Conservation (phyloP, 331 rosid species). For the Pyracantha coccinea region DNA sequence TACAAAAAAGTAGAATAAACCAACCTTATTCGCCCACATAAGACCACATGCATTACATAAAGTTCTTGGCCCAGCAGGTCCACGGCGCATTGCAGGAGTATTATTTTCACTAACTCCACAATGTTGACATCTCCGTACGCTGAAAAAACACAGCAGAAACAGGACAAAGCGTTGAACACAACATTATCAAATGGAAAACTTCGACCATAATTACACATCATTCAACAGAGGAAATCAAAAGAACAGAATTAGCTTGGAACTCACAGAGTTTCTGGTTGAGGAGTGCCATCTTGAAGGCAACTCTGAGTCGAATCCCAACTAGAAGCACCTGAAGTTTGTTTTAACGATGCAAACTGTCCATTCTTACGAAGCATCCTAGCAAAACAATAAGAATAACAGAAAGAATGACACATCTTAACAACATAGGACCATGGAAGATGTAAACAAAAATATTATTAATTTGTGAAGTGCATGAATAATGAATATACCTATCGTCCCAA, state of each 20-base stretch:
- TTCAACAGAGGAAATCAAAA: too few species aligned
- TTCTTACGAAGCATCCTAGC: conserved; percentile 93
- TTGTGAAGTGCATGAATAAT: neutral
- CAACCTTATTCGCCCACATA: conserved; percentile 99
- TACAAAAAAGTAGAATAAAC: conserved; percentile 18
- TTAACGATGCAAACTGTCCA: conserved; percentile 90
- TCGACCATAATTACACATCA: neutral
- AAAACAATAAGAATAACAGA: conserved; percentile 10
- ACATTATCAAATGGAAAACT: neutral
- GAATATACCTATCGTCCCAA: neutral
- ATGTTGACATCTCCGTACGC: conserved; percentile 75
- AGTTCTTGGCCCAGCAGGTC: conserved; percentile 97
- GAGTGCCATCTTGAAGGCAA: conserved; percentile 54
- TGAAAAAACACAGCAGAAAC: conserved; percentile 9
- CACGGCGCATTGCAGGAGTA: conserved; percentile 99
- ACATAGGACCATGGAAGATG: neutral
- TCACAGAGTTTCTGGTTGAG: conserved; percentile 63
- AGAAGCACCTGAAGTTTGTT: conserved; percentile 64
- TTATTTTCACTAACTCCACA: conserved; percentile 83
- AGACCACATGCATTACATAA: conserved; percentile 96
- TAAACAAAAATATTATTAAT: neutral
- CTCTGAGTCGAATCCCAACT: conserved; percentile 48
- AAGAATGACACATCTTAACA: neutral
- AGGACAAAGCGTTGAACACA: neutral
- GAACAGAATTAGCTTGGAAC: conserved; percentile 29